Conservation (phyloP, 2,329 filamentous ascomycete species). For the Bipolaris bicolor region DNA sequence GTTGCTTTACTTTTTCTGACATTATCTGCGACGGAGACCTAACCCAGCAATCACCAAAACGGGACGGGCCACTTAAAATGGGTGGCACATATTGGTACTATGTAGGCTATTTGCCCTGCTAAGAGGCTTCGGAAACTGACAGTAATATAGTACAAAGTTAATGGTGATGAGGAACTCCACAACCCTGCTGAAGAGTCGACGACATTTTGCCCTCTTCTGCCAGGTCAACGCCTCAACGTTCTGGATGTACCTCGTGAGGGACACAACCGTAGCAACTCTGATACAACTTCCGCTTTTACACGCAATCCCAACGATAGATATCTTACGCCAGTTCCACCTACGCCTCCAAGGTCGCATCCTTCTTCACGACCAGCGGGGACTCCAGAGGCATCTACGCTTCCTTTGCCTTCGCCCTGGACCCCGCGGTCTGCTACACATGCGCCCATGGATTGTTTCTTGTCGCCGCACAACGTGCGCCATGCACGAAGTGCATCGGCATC, state of each 20-base stretch:
- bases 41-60: slow-evolving; percentile 59
- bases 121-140: slow-evolving; percentile 15
- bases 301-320: slow-evolving; percentile 81
- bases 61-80: slow-evolving; percentile 86
- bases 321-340: slow-evolving; percentile 66
- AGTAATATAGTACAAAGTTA: slow-evolving; percentile 77
- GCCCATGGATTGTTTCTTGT: slow-evolving; percentile 27
- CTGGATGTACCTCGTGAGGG: slow-evolving; percentile 77
- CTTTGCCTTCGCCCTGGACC: slow-evolving; percentile 27
- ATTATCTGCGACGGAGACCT: slow-evolving; percentile 80
- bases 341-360: slow-evolving; percentile 42
- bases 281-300: slow-evolving; percentile 71
- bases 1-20: slow-evolving; percentile 84
- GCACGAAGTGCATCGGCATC: slow-evolving; percentile 42
- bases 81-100: slow-evolving; percentile 96
- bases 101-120: slow-evolving; percentile 60
- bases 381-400: slow-evolving; percentile 25
- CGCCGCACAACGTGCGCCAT: slow-evolving; percentile 33
- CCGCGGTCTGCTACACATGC: slow-evolving; percentile 42
- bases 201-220: slow-evolving; percentile 80
- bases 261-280: slow-evolving; percentile 67
- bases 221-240: slow-evolving; percentile 86
- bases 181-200: slow-evolving; percentile 76
- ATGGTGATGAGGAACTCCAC: slow-evolving; percentile 79
- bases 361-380: slow-evolving; percentile 27